Conservation (phyloP, 2,329 filamentous ascomycete genomes). For the Pezicula neosporulosa region DNA sequence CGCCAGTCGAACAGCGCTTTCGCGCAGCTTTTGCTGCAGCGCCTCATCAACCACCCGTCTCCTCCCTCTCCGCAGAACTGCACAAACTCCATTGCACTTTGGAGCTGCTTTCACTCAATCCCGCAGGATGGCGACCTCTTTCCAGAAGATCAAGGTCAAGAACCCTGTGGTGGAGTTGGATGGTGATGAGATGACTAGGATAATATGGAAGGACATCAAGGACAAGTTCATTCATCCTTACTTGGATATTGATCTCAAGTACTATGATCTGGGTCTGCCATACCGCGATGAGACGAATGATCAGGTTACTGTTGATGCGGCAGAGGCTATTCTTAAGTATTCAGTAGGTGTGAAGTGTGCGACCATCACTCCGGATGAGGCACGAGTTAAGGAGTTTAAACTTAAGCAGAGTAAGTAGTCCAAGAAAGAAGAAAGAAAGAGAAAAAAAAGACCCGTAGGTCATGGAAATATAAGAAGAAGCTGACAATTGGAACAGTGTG, state of each 20-base stretch:
- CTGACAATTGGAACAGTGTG: constrained; percentile 63
- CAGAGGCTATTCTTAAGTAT: constrained; percentile 98
- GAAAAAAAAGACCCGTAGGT: not conserved
- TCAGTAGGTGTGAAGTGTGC: constrained; percentile 98
- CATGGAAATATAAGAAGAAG: constrained; percentile 11
- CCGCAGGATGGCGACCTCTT: constrained; percentile 49
- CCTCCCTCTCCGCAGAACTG: not conserved
- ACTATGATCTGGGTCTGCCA: constrained; percentile 90
- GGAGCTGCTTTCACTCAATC: constrained; percentile 26
- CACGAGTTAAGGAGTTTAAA: constrained; percentile 94
- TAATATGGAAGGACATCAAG: constrained; percentile 99
- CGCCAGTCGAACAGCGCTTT: constrained; percentile 6
- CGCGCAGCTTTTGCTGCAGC: constrained; percentile 8
- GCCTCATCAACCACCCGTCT: not conserved
- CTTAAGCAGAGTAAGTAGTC: constrained; percentile 82
- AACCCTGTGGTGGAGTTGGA: constrained; percentile 98
- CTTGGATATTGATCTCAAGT: constrained; percentile 96
- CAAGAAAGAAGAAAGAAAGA: not conserved
- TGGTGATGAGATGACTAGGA: constrained; percentile 93
- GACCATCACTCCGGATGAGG: constrained; percentile 97
- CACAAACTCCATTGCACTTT: constrained; percentile 10
- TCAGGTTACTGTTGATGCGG: constrained; percentile 90
- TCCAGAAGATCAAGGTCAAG: constrained; percentile 97
- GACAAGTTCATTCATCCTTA: constrained; percentile 97
- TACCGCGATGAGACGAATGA: constrained; percentile 97